Percentiles rank a stretch among this genome's conserved stretches.
Evolutionary conservation across 352 stramenopile genomes (phyloP).

Genomic region (Aphanomyces stellatus): DNA sequence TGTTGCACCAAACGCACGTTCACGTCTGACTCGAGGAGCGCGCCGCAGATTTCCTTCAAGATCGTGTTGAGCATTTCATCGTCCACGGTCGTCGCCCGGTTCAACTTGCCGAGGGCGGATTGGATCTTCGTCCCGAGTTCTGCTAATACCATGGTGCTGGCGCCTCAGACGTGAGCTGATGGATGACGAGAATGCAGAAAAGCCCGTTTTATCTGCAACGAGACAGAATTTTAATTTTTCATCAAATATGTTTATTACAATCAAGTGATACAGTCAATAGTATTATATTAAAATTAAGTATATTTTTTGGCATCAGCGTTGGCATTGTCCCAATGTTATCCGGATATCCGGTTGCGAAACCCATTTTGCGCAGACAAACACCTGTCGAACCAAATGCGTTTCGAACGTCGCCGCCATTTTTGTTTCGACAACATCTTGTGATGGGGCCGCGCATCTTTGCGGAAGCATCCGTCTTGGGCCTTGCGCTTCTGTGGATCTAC

Average conservation of each 20-base stretch:
- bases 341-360: too few species aligned
- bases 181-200: neutral
- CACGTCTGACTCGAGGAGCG: slow-evolving; percentile 85
- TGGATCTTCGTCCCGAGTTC: slow-evolving; percentile 85
- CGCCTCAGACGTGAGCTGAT: neutral
- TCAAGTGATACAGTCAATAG: too few species aligned
- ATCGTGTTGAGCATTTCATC: slow-evolving; percentile 84
- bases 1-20: slow-evolving; percentile 85
- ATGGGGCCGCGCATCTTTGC: neutral
- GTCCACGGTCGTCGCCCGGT: slow-evolving; percentile 82
- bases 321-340: neutral
- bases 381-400: too few species aligned
- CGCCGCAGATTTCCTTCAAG: slow-evolving; percentile 87
- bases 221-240: too few species aligned
- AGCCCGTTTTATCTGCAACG: too few species aligned
- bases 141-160: slow-evolving; percentile 71
- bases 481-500: slow-evolving; percentile 14
- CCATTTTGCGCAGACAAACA: too few species aligned
- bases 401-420: too few species aligned
- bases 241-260: too few species aligned
- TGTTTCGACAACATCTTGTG: too few species aligned
- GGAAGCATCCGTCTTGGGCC: slow-evolving; percentile 14
- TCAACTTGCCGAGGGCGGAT: slow-evolving; percentile 78
- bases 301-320: neutral
- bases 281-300: too few species aligned